Base-by-base conservation (phyloP, 805 yeast species). In the Barnettozyma sp. region DNA sequence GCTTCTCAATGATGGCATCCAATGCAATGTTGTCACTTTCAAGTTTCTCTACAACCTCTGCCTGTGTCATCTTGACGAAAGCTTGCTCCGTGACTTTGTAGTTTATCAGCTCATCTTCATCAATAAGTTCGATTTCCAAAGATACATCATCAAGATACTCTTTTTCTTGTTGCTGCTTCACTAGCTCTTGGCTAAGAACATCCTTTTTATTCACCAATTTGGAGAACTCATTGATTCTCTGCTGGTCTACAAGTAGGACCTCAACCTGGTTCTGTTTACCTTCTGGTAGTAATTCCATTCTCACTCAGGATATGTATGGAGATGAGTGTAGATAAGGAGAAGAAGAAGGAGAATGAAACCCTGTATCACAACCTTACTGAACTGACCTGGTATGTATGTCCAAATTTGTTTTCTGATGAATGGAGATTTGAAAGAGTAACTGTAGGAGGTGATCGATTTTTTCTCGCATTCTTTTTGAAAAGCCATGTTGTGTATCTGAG, bases 91-190 rank as follows among this genome's bases (percentile, higher is more conserved):
- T 97, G 13, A 90, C 62, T 46, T 81, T 82, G 60, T 86, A 90
- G 46, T 78, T 81, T 7, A 81, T 62, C 38, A 68, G 60, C 28
- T 80, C 87, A 36, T 78, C 87, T 47, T 73, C 78, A 45, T 90
- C 97, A 21, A 86, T 60, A 30, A 92, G 70, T 58, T 90, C 97
- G 27, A 90, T 67, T 53, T 90, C 98, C 52, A 85, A 52, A 6
- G 83, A 66, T 22, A 86, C 78, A 53, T 90, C 97, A 47, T 86
- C 95, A 21, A 90, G 62, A 50, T 84, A 85, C 52, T 87, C 97
- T 47, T 86, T 84, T 49, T 86, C 95, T 41, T 74, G 71, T 46
- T 69, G 65, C 42, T 68, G 63, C 36, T 61, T 60, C 15, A 64
- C 60, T 23, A 82, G 62, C 33, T 68, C 68, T 14, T 60, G 69